Evolutionary conservation across 352 stramenopile species (phyloP).

Genomic region (Thraustochytrium sp.): DNA sequence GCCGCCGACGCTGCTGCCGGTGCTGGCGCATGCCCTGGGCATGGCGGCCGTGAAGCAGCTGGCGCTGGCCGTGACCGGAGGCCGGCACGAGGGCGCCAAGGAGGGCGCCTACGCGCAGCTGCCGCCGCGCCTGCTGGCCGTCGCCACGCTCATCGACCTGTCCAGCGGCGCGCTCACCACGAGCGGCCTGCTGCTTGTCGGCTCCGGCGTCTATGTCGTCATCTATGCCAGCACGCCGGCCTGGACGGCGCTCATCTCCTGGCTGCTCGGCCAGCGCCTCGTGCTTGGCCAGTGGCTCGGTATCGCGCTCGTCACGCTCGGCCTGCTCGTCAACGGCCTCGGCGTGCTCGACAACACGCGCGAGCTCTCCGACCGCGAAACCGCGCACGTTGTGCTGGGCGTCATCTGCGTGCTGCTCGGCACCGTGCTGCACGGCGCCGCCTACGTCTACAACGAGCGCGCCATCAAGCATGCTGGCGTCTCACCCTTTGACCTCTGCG

Average conservation of each 20-base stretch:
- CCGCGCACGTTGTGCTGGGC: neutral
- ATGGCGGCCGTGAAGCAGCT: neutral
- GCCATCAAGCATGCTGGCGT: slow-evolving; percentile 4
- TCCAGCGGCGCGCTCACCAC: slow-evolving; percentile 6
- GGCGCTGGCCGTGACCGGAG: neutral
- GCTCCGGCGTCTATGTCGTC: slow-evolving; percentile 18
- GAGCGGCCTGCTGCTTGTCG: slow-evolving; percentile 2
- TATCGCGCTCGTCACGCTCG: neutral
- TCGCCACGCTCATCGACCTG: neutral
- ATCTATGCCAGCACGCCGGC: slow-evolving; percentile 19
- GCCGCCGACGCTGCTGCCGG: slow-evolving; percentile 19
- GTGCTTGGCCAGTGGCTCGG: neutral
- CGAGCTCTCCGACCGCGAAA: neutral
- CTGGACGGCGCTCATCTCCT: slow-evolving; percentile 5
- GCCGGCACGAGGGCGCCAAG: no score
- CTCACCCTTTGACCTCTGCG: slow-evolving; percentile 21
- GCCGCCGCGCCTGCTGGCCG: neutral
- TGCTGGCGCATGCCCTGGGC: neutral
- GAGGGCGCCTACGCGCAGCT: neutral
- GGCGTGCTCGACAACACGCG: neutral
- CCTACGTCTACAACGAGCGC: slow-evolving; percentile 33
- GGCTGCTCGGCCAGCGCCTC: neutral
- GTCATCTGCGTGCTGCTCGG: neutral
- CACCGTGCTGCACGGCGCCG: slow-evolving; percentile 11
- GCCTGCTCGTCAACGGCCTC: slow-evolving; percentile 14